These are phyloP conservation scores for Byssoonygena ceratinophila DNA, from an alignment of 2,329 filamentous ascomycete genomes.

Conservation along the genomic window DNA sequence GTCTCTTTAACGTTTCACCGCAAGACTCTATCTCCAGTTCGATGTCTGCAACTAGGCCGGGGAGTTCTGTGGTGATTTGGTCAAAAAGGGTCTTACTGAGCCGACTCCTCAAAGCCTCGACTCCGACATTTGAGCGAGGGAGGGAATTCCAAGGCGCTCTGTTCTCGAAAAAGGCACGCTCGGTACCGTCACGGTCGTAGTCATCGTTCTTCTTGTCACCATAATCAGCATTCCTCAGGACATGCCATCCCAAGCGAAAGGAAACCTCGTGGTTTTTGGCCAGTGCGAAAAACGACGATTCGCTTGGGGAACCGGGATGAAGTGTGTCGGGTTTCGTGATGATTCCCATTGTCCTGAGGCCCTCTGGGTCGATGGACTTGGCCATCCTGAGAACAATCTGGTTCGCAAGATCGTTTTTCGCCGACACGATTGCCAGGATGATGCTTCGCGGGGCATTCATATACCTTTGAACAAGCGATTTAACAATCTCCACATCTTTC, in stretches of 20 bases:
- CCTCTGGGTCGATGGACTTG: slow-evolving; percentile 27
- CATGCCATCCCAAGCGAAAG: slow-evolving; percentile 12
- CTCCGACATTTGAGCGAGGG: slow-evolving; percentile 15
- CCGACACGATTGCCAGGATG: slow-evolving; percentile 37
- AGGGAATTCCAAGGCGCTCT: slow-evolving; percentile 18
- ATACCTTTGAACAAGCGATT: slow-evolving; percentile 31
- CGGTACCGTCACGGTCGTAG: slow-evolving; percentile 18
- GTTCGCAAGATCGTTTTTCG: slow-evolving; percentile 38
- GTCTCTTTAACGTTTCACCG: slow-evolving; percentile 30
- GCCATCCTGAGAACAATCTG: slow-evolving; percentile 39
- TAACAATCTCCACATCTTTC: slow-evolving; percentile 31
- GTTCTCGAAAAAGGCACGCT: slow-evolving; percentile 19
- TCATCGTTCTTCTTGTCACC: slow-evolving; percentile 5
- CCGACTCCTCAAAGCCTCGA: slow-evolving; percentile 18
- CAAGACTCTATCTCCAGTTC: slow-evolving; percentile 26
- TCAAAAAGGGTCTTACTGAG: slow-evolving; percentile 21
- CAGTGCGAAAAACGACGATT: slow-evolving; percentile 4
- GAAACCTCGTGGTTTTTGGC: slow-evolving; percentile 12
- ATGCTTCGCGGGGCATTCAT: slow-evolving; percentile 33
- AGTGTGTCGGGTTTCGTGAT: slow-evolving; percentile 52
- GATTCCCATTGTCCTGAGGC: slow-evolving; percentile 36
- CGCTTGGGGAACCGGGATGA: background rate
- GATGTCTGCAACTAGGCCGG: slow-evolving; percentile 20
- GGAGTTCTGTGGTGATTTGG: slow-evolving; percentile 22
- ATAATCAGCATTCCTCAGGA: slow-evolving; percentile 4